A percentile compares a stretch with the other conserved stretches of the same genome.
phyloP scores from a whole-genome alignment of 768 basidiomycete species.

The Fistulinella prunicolor region DNA sequence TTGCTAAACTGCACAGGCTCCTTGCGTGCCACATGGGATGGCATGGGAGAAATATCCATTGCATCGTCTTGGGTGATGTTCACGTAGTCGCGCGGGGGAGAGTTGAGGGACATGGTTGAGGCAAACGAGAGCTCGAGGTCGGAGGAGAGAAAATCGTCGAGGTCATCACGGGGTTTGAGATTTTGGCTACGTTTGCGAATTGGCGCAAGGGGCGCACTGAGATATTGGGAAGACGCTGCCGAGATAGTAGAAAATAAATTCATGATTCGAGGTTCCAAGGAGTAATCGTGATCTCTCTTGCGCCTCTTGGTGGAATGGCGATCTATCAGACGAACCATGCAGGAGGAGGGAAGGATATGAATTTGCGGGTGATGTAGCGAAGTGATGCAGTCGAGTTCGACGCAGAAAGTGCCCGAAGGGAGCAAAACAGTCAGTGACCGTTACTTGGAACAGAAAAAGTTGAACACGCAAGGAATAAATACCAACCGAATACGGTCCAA shows the following conservation, averaged over 20 bases:
- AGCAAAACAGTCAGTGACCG: conserved; percentile 15
- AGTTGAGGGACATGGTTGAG: conserved; percentile 76
- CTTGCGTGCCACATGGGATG: conserved; percentile 27
- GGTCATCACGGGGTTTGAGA: conserved; percentile 45
- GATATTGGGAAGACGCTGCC: conserved; percentile 43
- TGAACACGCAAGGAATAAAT: conserved; percentile 27
- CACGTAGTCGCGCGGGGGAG: conserved; percentile 53
- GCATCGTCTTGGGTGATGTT: conserved; percentile 53
- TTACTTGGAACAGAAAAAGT: conserved; percentile 6
- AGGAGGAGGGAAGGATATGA: conserved; percentile 17
- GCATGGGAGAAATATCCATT: conserved; percentile 84
- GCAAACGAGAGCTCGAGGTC: conserved; percentile 82
- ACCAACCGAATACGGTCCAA: conserved; percentile 25
- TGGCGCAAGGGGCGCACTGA: conserved; percentile 39
- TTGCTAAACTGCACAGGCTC: conserved; percentile 30
- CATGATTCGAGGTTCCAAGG: conserved; percentile 44
- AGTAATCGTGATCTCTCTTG: conserved; percentile 36
- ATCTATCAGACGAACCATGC: conserved; percentile 42
- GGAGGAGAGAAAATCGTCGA: conserved; percentile 68
- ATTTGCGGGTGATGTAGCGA: background rate
- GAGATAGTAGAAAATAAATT: conserved; percentile 46
- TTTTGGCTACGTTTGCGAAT: conserved; percentile 49
- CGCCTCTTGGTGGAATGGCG: conserved; percentile 45
- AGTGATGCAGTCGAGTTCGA: background rate
- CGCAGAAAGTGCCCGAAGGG: background rate